phyloP scores from a whole-genome alignment of 805 yeast genomes.

The Pichia thaimueangensis region DNA sequence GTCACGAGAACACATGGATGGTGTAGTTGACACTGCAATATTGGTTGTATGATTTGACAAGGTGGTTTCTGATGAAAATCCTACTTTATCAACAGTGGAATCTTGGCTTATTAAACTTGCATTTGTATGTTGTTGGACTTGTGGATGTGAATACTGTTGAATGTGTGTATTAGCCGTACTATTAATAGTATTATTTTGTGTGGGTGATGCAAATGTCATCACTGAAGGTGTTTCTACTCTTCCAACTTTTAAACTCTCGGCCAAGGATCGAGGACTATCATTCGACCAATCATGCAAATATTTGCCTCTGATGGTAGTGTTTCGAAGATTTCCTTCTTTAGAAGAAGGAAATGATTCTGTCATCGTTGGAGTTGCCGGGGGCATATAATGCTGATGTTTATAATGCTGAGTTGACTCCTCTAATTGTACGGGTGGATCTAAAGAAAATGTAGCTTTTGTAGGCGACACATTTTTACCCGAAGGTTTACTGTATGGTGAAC shows the following conservation, averaged over 20 bases:
- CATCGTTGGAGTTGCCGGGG: neutral
- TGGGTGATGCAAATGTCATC: neutral
- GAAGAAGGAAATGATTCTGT: neutral
- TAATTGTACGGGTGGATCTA: neutral
- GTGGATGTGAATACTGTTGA: neutral
- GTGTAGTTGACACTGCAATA: neutral
- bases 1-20: no score
- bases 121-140: neutral
- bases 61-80: neutral
- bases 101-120: neutral
- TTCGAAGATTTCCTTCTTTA: slow-evolving; percentile 11
- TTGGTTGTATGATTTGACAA: neutral
- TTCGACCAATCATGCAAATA: slow-evolving; percentile 26
- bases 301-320: slow-evolving; percentile 27
- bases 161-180: no score
- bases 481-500: neutral
- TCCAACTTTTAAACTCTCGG: slow-evolving; percentile 9
- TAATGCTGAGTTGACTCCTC: neutral
- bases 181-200: neutral
- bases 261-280: slow-evolving; percentile 5
- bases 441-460: neutral
- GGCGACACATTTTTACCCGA: slow-evolving; percentile 2
- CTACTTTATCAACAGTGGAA: neutral
- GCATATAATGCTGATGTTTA: neutral
- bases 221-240: slow-evolving; percentile 1